Evolutionary conservation across 495 filamentous ascomycete genomes (phyloP).

Genomic region (Penicillium egyptiacum): DNA sequence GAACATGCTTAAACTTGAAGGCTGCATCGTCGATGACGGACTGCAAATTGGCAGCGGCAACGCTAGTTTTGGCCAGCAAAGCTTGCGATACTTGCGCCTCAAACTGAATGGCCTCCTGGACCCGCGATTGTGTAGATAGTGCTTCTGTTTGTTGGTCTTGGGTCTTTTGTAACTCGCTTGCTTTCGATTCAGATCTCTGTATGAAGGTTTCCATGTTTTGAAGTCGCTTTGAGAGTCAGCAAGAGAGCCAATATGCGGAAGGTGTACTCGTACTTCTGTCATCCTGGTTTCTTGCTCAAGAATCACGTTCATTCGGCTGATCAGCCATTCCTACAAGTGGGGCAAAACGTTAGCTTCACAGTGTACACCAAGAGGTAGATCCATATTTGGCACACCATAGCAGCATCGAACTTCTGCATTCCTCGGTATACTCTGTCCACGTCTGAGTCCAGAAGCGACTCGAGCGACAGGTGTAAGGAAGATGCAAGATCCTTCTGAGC

Average conservation of each 20-base stretch:
- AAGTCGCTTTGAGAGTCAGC: constrained; percentile 38
- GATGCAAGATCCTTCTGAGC: constrained; percentile 36
- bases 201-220: constrained; percentile 37
- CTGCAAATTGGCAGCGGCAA: constrained; percentile 43
- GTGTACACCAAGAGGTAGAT: no score
- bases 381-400: constrained; percentile 27
- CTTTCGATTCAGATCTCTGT: constrained; percentile 35
- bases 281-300: constrained; percentile 36
- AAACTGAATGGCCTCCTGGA: constrained; percentile 36
- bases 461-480: constrained; percentile 26
- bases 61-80: constrained; percentile 39
- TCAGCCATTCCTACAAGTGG: constrained; percentile 29
- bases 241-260: background rate
- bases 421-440: constrained; percentile 27
- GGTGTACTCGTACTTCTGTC: constrained; percentile 31
- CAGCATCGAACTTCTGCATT: constrained; percentile 34
- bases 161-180: constrained; percentile 35
- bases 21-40: constrained; percentile 42
- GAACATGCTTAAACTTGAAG: constrained; percentile 32
- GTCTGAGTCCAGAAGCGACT: constrained; percentile 30
- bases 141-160: constrained; percentile 42
- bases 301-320: constrained; percentile 28
- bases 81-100: constrained; percentile 39
- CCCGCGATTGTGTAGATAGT: constrained; percentile 31
- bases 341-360: background rate